Percentiles rank a stretch among this genome's conserved stretches.
These are phyloP conservation scores for Colletotrichum siamense DNA, from an alignment of 2,329 filamentous ascomycete species.

Conservation along the genomic window DNA sequence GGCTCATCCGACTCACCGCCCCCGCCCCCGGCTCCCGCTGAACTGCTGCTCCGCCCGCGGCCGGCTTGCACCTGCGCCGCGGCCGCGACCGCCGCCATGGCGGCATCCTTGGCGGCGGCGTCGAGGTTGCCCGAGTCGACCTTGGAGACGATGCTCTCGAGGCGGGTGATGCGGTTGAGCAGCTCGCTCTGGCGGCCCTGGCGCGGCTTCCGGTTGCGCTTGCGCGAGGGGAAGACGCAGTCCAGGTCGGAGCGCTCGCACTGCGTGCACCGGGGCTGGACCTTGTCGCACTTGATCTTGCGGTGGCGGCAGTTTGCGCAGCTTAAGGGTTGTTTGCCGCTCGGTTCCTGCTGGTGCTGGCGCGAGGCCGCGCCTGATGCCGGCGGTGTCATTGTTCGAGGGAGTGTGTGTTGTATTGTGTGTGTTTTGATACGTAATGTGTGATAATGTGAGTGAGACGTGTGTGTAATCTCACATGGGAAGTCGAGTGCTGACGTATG, in stretches of 20 bases:
- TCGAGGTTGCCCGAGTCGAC: slow-evolving; percentile 35
- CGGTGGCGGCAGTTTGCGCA: slow-evolving; percentile 69
- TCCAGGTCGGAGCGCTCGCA: slow-evolving; percentile 53
- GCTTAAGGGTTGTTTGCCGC: slow-evolving; percentile 41
- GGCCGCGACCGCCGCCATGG: background rate
- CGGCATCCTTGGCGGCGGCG: background rate
- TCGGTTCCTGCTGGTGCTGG: background rate
- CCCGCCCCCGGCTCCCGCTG: background rate
- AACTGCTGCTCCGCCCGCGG: slow-evolving; percentile 25
- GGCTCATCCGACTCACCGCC: background rate
- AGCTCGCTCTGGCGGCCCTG: slow-evolving; percentile 48
- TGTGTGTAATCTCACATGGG: background rate
- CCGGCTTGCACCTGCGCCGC: background rate
- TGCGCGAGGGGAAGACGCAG: slow-evolving; percentile 53
- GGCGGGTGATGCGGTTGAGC: slow-evolving; percentile 46
- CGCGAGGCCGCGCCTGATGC: background rate
- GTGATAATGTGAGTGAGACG: background rate
- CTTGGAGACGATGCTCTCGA: slow-evolving; percentile 51
- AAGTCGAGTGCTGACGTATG: background rate
- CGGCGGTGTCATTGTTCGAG: slow-evolving; percentile 6
- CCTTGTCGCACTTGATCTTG: slow-evolving; percentile 66
- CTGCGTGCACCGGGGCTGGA: slow-evolving; percentile 56
- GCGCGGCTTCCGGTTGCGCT: slow-evolving; percentile 45
- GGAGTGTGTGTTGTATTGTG: background rate
- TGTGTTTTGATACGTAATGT: background rate